Evolutionary conservation across 495 filamentous ascomycete genomes (phyloP), one percentile per base, ranked within the genome.

Genomic region (Neurospora tetraspora): DNA sequence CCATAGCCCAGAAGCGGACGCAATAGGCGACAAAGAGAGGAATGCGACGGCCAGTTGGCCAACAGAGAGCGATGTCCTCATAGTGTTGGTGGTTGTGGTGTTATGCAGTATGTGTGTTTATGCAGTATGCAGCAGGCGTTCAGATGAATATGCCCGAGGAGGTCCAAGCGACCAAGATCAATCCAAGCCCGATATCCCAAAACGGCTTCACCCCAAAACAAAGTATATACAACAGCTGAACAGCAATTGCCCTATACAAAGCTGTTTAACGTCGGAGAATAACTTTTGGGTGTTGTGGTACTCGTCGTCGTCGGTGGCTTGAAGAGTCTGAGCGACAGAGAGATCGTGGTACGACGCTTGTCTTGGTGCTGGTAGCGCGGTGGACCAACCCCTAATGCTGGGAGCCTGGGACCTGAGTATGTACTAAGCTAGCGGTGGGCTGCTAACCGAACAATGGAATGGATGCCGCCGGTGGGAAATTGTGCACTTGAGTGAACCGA

Each of bases 11-110:
- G 75, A 76, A 9, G 83, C 82, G 16, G 80, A 78, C 5, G 77
- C 80, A 20, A 77, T 70, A 23, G 79, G 77, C 7, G 81, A 73
- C 39, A 83, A 68, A 2, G 79, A 78, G n/a, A 83, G 73, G 10
- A 83, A 73, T 38, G 78, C 77, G 36, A 82, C 75, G n/a, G 78
- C 79, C 72, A 82, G 39, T 11, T 76, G 80, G 74, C 76, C 74
- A 16, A 74, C 68, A 14, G 79, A 80, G 7, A 68, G 72, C 39
- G 74, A 70, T 38, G 72, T 47, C 72, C 73, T 79, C 80, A 82
- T 82, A 61, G 31, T 73, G 73, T 42, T 43, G 39, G 40, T 43
- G 68, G 36, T 37, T 45, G 65, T 38, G 42, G 42, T 39, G 38
- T 39, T 40, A 40, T 34, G 36, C 27, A 59, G 18, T 65, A 23